A percentile compares a stretch with the other conserved stretches of the same genome.
These are phyloP conservation scores for Takashimella koratensis DNA, from an alignment of 1,284 basidiomycete genomes.

Conservation along the genomic window DNA sequence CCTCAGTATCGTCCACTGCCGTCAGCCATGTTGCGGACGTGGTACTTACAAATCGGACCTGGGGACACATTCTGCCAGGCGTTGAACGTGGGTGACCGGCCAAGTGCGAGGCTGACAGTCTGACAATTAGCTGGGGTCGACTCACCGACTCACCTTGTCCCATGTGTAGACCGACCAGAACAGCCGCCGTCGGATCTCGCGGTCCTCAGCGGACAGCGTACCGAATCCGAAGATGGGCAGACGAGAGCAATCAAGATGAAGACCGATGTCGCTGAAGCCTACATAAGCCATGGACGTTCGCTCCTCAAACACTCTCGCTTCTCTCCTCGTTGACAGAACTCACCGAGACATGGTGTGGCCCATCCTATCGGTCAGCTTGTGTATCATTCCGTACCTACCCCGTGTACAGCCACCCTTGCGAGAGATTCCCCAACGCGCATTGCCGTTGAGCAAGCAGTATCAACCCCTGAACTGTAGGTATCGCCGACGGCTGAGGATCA, in stretches of 20 bases:
- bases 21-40: not conserved
- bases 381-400: conserved; percentile 7
- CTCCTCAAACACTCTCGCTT: too few relatives aligned
- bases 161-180: conserved; percentile 17
- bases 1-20: conserved; percentile 16
- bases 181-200: conserved; percentile 12
- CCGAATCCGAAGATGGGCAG: conserved; percentile 18
- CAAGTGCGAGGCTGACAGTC: conserved; percentile 13
- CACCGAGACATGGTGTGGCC: not conserved
- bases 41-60: conserved; percentile 9
- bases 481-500: conserved; percentile 10
- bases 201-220: conserved; percentile 10
- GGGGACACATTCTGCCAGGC: conserved; percentile 17
- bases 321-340: too few relatives aligned
- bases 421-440: conserved; percentile 9
- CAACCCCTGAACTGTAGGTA: conserved; percentile 16
- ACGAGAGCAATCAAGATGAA: conserved; percentile 14
- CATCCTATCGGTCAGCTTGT: conserved; percentile 13
- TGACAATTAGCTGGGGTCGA: not conserved
- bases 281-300: too few relatives aligned
- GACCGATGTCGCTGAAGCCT: conserved; percentile 15
- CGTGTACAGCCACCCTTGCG: conserved; percentile 18
- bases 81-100: conserved; percentile 16
- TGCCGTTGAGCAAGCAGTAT: conserved; percentile 11
- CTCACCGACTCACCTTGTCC: conserved; percentile 15